Evolutionary conservation across 1,284 basidiomycete species (phyloP), one percentile per base, ranked within the genome.

Genomic region (Psilocybe mexicana): DNA sequence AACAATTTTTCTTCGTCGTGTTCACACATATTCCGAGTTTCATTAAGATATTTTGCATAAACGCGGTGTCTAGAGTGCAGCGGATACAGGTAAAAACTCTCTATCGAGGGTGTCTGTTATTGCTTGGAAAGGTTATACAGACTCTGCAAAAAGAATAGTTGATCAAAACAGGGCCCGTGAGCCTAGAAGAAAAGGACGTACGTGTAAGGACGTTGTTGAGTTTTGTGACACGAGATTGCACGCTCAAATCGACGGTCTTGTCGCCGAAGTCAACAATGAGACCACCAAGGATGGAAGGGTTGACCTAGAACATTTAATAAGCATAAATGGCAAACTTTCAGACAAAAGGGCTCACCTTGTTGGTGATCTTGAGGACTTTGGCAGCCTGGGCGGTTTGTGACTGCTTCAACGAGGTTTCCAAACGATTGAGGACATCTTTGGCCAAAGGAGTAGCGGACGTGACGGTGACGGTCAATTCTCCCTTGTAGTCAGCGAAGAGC

Each of bases 251-350:
- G 68, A 98, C 92, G 57, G 93, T 95, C 83, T 96, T 96, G 82
- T 98, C 96, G 65, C 94, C 97, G 73, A 99, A 96, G 79, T 99
- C 96, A 56, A 99, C 91, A 58, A 97, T 82, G 61, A 98, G 78
- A 57, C 96, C 96, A 60, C 94, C 95, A 59, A 97, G 77, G 60
- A 96, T 80, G 14, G 85, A 79, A 48, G 93, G 87, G 80, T 96
- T 95, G 69, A 97, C 90, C 92, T 94, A 6, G 6, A 11, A 3
- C 12, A 44, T 42, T 42, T 33, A 25, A 44, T 44, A 26, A 48
- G 49, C 52, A 59, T 55, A 54, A 33, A 10, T 8, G 44, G 5
- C 24, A 7, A 24, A 6, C n/a, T 25, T 8, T 55, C 35, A 44
- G 55, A 11, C 42, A 54, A 5, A 2, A 66, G 11, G 1, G 38